A percentile compares a stretch with the other conserved stretches of the same genome.
Evolutionary conservation across 306 rosid genomes (phyloP).

Genomic region (Castanopsis chinensis): DNA sequence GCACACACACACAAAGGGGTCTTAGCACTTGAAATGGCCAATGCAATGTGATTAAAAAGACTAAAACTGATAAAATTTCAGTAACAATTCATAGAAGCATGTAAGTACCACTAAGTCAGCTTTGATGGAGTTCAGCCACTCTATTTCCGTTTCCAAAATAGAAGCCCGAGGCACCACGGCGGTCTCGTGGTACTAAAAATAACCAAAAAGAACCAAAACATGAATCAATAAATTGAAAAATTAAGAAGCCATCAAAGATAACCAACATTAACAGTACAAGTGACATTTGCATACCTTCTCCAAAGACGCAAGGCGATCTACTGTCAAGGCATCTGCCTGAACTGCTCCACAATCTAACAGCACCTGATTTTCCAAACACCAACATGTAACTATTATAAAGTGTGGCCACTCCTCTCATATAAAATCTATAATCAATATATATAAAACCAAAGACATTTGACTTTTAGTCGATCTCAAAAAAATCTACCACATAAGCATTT

Average conservation of each 20-base stretch:
- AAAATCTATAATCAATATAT: no score
- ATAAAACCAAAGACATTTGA: no score
- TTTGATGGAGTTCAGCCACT: constrained; percentile 84
- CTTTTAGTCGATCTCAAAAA: no score
- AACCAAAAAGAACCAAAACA: constrained; percentile 12
- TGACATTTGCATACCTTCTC: constrained; percentile 55
- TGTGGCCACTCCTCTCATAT: no score
- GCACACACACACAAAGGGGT: background rate
- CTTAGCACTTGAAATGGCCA: background rate
- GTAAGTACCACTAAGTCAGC: constrained; percentile 88
- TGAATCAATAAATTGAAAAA: constrained; percentile 1
- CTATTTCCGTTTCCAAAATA: constrained; percentile 68
- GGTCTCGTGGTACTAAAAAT: constrained; percentile 74
- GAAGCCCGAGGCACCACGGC: constrained; percentile 80
- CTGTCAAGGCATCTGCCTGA: constrained; percentile 96
- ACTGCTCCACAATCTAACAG: constrained; percentile 96
- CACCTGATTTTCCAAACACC: constrained; percentile 44
- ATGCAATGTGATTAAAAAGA: background rate
- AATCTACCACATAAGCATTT: no score
- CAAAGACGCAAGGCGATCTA: constrained; percentile 95
- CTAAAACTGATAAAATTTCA: background rate
- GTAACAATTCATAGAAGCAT: constrained; percentile 4
- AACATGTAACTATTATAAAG: no score
- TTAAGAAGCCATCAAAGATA: background rate
- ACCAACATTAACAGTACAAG: background rate